Evolutionary conservation across 495 filamentous ascomycete species (phyloP).

Genomic region (Penicillium daleae): DNA sequence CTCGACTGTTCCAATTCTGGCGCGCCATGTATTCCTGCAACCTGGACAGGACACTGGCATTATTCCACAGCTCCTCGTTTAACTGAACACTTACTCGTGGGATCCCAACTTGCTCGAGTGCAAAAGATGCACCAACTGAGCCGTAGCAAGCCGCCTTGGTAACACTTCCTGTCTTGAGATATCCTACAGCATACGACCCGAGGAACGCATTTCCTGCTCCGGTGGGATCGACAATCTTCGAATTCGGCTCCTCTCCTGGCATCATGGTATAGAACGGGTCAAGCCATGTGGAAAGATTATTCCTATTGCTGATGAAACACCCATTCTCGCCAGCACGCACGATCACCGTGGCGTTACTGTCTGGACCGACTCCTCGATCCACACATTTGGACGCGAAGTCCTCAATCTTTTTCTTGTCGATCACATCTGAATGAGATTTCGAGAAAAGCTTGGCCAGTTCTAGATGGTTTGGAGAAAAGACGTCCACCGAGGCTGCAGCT

Average conservation of each 20-base stretch:
- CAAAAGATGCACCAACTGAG: conserved; percentile 39
- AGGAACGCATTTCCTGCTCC: conserved; percentile 45
- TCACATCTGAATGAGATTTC: neutral
- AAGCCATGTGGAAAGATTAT: conserved; percentile 26
- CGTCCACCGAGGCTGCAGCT: conserved; percentile 30
- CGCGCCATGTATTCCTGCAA: conserved; percentile 21
- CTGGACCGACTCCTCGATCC: conserved; percentile 26
- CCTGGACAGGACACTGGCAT: conserved; percentile 14
- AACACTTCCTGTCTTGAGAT: conserved; percentile 23
- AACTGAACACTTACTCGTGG: conserved; percentile 20
- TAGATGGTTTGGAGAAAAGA: conserved; percentile 45
- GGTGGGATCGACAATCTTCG: conserved; percentile 38
- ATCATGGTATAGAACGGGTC: conserved; percentile 32
- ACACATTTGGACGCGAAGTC: conserved; percentile 25
- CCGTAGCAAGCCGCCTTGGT: conserved; percentile 35
- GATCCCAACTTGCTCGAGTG: conserved; percentile 43
- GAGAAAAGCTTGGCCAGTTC: conserved; percentile 33
- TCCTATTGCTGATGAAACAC: conserved; percentile 24
- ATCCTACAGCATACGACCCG: conserved; percentile 38
- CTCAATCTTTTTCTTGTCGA: conserved; percentile 29
- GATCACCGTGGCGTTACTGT: conserved; percentile 24
- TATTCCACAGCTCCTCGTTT: conserved; percentile 33
- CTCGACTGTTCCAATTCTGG: neutral
- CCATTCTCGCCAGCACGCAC: conserved; percentile 41
- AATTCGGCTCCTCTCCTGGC: neutral